Conservation (phyloP, 345 rosid genomes). For the Chamaenerion angustifolium region DNA sequence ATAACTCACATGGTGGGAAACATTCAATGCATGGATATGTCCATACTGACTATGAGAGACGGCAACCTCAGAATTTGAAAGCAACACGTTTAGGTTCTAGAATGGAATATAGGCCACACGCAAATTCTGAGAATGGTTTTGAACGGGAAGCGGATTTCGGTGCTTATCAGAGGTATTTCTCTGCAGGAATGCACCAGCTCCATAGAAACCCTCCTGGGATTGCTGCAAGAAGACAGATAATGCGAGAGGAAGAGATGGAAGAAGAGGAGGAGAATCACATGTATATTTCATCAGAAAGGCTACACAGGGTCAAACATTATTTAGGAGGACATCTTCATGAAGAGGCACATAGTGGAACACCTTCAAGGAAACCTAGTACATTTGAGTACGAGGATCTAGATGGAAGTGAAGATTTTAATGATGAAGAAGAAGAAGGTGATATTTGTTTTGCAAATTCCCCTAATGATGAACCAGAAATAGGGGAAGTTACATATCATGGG, state of each 20-base stretch:
- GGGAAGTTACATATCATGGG: constrained; percentile 19
- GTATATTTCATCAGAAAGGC: not conserved
- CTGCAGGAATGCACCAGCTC: constrained; percentile 13
- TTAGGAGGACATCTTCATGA: constrained; percentile 20
- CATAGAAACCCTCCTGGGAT: constrained; percentile 15
- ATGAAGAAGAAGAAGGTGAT: constrained; percentile 9
- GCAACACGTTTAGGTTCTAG: not conserved
- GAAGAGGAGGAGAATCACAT: constrained; percentile 4
- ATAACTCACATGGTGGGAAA: constrained; percentile 19
- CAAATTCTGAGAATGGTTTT: constrained; percentile 26
- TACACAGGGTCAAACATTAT: constrained; percentile 2
- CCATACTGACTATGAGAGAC: constrained; percentile 4
- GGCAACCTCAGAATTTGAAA: constrained; percentile 2
- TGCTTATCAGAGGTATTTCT: constrained; percentile 18
- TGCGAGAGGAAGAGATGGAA: not conserved
- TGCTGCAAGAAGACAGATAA: constrained; percentile 22
- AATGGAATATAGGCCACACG: constrained; percentile 12
- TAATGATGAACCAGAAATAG: constrained; percentile 19
- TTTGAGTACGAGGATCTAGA: constrained; percentile 22
- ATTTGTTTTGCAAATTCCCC: constrained; percentile 16
- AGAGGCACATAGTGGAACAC: constrained; percentile 13
- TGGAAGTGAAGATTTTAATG: constrained; percentile 23
- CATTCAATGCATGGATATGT: constrained; percentile 17
- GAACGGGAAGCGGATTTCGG: constrained; percentile 26
- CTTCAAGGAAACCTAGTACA: constrained; percentile 20